Base-by-base conservation (phyloP, 495 filamentous ascomycete genomes). In the Chaetomium fimeti region DNA sequence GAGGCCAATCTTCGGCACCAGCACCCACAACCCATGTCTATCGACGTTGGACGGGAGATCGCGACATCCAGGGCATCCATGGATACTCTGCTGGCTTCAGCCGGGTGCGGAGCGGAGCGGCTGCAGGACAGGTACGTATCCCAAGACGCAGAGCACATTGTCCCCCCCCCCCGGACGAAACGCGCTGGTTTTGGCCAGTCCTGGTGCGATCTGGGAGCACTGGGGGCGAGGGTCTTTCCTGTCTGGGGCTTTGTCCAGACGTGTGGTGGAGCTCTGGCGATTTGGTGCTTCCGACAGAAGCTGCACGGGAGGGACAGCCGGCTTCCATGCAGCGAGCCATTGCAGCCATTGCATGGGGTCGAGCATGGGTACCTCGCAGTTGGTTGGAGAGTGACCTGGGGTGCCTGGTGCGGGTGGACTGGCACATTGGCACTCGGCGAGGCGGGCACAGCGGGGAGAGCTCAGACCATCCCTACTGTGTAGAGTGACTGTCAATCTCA, bases 1-100 rank as follows among this genome's bases (percentile, higher is more conserved):
- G 28, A 63, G 59, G 69, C 22, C 60, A 61, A 63, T 60, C 58
- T 64, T 72, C 69, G 71, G 71, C 67, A 71, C 63, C 63, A 69
- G 56, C 32, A 66, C 58, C 70, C 65, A 69, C 57, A 62, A 72
- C 59, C 69, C 72, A 69, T 72, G 70, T 70, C 66, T 64, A 66
- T 71, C 66, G 63, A 68, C 62, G 64, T 67, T 66, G 25, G 62
- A 62, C 61, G 67, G 72, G 45, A 67, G 61, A 64, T 62, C 61
- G 65, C 69, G 62, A 66, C 67, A 72, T 68, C 62, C 65, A 69
- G 28, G 67, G 56, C 65, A 63, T 38, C 28, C 51, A 48, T 54
- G 38, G 49, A 32, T 38, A 47, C 40, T 29, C 27, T 29, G 25
- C 51, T 11, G 51, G 29, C 42, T 59, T 59, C 42, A 61, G 59